Base-by-base conservation (phyloP, 805 yeast genomes). In the Teunomyces cretensis region DNA sequence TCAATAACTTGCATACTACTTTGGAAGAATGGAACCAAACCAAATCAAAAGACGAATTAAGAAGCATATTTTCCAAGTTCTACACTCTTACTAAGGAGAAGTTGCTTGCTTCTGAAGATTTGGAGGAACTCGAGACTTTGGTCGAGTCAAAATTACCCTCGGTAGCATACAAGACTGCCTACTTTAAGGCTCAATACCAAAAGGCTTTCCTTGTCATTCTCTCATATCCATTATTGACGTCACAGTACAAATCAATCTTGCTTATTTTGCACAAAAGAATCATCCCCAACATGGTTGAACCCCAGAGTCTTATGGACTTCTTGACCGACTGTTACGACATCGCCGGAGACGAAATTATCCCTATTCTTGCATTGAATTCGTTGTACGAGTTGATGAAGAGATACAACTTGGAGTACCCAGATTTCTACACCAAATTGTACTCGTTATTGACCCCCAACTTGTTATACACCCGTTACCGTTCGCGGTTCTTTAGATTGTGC, bases 261-360 rank as follows among this genome's bases (percentile, higher is more conserved):
- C 67, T 80, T 4, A 75, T 90, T 2, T 61, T 94, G 54, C 97
- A 94, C 64, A 89, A 88, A 60, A 72, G 95, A 49, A 76, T 94
- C 33, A 84, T 92, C 30, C 97, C 97, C 31, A 79, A 76, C 58
- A 78, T 89, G 75, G 75, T 79, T 37, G 83, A 82, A 52, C 96
- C 98, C 6, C 86, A 88, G 35, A 75, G 79, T 49, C 68, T 94
- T 38, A 91, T 94, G 97, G 99, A 92, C 68, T 94, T 92, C 61
- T 72, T 92, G 48, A 89, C 97, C 0, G 96, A 88, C 49, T 84
- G 95, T 2, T 91, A 89, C 60, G 76, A 86, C 52, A 57, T 61
- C 37, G 58, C 55, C 30, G 68, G 65, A 22, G 76, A 71, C 50
- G 60, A 59, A 12, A 74, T 84, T 6, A 71, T 84, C 11, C 85